Evolutionary conservation across 768 basidiomycete species (phyloP).

Genomic region (Daedaleopsis sinensis): DNA sequence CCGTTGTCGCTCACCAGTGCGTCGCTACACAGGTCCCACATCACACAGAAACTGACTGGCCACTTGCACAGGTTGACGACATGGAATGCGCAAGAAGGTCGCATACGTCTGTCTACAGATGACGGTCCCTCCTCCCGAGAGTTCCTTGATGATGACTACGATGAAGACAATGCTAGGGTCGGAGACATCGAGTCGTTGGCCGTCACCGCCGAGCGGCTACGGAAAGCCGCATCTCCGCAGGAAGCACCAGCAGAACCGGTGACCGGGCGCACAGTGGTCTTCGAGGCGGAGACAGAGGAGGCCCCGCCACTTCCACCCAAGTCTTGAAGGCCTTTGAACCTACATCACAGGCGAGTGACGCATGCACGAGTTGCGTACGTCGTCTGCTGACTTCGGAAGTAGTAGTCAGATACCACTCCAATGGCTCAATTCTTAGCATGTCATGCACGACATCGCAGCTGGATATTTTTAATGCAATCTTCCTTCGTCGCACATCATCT

Average conservation of each 20-base stretch:
- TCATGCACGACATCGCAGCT: neutral
- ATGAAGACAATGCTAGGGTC: conserved; percentile 48
- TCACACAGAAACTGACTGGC: neutral
- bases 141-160: conserved; percentile 63
- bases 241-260: neutral
- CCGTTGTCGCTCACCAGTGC: conserved; percentile 65
- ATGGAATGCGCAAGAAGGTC: conserved; percentile 55
- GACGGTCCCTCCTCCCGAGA: conserved; percentile 72
- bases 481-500: neutral
- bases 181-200: conserved; percentile 30
- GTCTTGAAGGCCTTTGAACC: neutral
- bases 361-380: neutral
- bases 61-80: conserved; percentile 54
- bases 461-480: neutral
- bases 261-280: conserved; percentile 1
- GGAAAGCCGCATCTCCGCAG: conserved; percentile 5
- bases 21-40: conserved; percentile 25
- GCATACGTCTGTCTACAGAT: conserved; percentile 68
- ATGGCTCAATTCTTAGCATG: neutral
- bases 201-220: conserved; percentile 20
- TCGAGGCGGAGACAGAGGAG: conserved; percentile 10
- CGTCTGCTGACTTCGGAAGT: conserved; percentile 6
- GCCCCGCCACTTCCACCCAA: conserved; percentile 21
- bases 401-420: neutral
- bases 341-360: neutral